Evolutionary conservation across 2,329 filamentous ascomycete genomes (phyloP), one percentile per base, ranked within the genome.

Genomic region (Orbilia ellipsospora): DNA sequence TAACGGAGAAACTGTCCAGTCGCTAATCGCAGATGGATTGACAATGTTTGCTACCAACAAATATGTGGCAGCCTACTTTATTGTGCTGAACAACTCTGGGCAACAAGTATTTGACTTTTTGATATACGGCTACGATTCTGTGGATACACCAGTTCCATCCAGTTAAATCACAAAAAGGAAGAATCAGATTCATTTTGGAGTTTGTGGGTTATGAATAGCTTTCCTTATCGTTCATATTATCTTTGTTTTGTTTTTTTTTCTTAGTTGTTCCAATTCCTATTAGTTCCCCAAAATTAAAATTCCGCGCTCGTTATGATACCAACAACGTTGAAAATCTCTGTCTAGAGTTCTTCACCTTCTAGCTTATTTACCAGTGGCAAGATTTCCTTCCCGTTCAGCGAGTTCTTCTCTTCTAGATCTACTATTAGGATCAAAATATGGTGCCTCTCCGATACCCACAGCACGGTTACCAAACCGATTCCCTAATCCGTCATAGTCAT

Each of bases 401-500:
- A 86, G 77, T 2, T 82, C 83, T 78, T 85, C 84, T 54, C 80
- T 82, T 40, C 86, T 81, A 0, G 85, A 85, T 16, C 80, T 83
- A 78, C 86, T 87, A 8, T 83, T 81, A 0, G 85, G 83, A 75
- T 88, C 86, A 3, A 87, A 79, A 77, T 86, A 89, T 0, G 85
- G 88, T 78, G 80, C 84, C 83, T 86, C 88, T 12, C 85, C 88
- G 4, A 88, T 83, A 6, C 84, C 85, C 6, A 89, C 87, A 0
- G 85, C 83, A 18, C 88, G 80, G 79, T 88, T 84, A 26, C 86
- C 84, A 59, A 84, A 83, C 56, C 88, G 82, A 26, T 85, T 83
- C 0, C 86, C 87, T 28, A 85, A 83, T 12, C 83, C 83, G 13
- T 84, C 84, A 52, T 90, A 90, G 77, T 91, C 89, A 77, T 87